Evolutionary conservation across 2,329 filamentous ascomycete species (phyloP), one percentile per base, ranked within the genome.

Genomic region (Trichoderma atrobrunneum): DNA sequence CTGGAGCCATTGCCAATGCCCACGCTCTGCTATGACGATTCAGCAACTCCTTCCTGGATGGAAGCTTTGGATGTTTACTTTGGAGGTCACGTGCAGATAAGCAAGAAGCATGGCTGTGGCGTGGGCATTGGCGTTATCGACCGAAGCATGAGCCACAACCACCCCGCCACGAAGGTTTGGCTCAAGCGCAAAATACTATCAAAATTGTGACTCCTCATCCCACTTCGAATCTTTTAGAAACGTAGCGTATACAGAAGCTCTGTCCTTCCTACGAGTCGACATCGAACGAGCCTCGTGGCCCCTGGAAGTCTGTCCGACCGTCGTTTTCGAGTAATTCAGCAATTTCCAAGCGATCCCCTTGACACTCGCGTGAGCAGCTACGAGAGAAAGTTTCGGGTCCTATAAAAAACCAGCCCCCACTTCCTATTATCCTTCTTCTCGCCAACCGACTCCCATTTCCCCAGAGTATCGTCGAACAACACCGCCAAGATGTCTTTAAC

Each of bases 401-500:
- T 66, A 48, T 59, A 21, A 48, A 69, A 71, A 66, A 59, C 74
- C 73, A 75, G 59, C 78, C 78, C 78, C 81, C 81, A 79, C 80
- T 77, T 77, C 74, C 66, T 59, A 59, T 66, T 66, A 75, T 75
- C 74, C 74, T 73, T 73, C 73, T 65, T 67, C 36, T 75, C 68
- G 10, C 30, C 39, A 73, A 56, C 39, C 72, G 60, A 66, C 61
- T 16, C 66, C 34, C 72, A 56, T 61, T 68, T 64, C 26, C 57
- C 36, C 56, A 39, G 34, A 67, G 67, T 26, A 30, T 43, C 59
- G 34, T 65, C 60, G 30, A 61, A 36, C 56, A 80, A 80, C 65
- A 82, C 85, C 86, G 86, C 87, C 89, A 92, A 82, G 80, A 97
- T 97, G 93, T 97, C 94, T 85, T 90, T 97, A 87, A 96, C 93